Base-by-base conservation (phyloP, 208 protist genomes). In the Leishmania guyanensis region DNA sequence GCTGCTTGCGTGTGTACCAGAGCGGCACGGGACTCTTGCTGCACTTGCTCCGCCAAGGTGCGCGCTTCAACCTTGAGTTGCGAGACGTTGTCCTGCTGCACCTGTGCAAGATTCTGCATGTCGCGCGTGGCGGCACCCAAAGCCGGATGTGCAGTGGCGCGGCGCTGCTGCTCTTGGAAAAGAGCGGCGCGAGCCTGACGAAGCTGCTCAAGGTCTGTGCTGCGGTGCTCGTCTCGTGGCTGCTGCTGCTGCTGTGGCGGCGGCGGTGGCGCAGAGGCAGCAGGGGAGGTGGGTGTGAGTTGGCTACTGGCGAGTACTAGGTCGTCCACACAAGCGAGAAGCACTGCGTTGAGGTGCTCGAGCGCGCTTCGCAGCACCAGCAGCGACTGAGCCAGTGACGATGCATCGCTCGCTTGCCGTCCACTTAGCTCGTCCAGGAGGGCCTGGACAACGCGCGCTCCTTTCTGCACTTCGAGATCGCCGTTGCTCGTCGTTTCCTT, bases 271-370 rank as follows among this genome's bases (percentile, higher is more conserved):
- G 16, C 16, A 39, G 43, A 51, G 62, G 58, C 20, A 39, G 39
- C 80, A 68, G 64, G 5, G 72, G 33, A 36, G 74, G 53, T 50
- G 16, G 53, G 16, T 0, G 29, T 17, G 53, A 77, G 22, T 10
- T 20, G 62, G n/a, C 36, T 36, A 39, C 50, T 26, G 10, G n/a
- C 53, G 60, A 85, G 51, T 8, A 79, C 82, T 0, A 77, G 9
- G 65, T 78, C 82, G 60, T 82, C 73, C 43, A 81, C 77, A 50
- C 77, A 82, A 8, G 68, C 56, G 6, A 80, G n/a, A 20, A 85
- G 70, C 1, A 71, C 46, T 10, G 22, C 16, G 26, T 81, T 73
- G 10, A 85, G 39, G 73, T 76, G 58, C 65, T 56, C 64, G 9
- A 70, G 53, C 0, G 73, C 62, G 22, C 65, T 48, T 8, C 29